Base-by-base conservation (phyloP, 1,139 yeast genomes). In the Sugiyamaella castrensis region DNA sequence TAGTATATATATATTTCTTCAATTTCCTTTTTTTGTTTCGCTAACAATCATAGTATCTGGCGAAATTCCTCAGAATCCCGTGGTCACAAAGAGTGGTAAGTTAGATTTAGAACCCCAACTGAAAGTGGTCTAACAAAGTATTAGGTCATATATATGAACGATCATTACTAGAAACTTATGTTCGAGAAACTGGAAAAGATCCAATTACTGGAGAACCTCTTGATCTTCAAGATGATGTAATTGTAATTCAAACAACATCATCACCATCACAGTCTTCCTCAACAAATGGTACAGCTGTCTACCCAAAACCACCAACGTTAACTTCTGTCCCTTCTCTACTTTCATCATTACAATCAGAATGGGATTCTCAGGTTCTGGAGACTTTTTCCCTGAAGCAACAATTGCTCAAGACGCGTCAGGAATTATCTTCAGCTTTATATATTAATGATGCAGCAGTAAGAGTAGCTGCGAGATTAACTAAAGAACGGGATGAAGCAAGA, bases 361-460 rank as follows among this genome's bases (percentile, higher is more conserved):
- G 95, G 91, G 97, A 92, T 63, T 79, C 96, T 0, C 67, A 87
- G 52, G 88, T 94, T 33, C 70, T 91, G 49, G 98, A 92, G 63
- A 75, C 85, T 40, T 89, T 87, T 62, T 77, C 83, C 30, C 70
- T 91, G 53, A 74, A 94, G 54, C 86, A 86, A 63, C 91, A 84
- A 58, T 72, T 91, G 43, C 78, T 75, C 44, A 71, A 72, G 32
- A 76, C 92, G 1, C 76, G 85, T 53, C 80, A 84, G 59, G 94
- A 88, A 60, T 69, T 91, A 50, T 83, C 94, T 37, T 70, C 85
- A 4, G 84, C 95, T 0, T 70, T 89, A 36, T 89, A 88, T 61
- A 86, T 83, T 57, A 86, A 85, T 57, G 98, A 91, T 65, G 97
- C 98, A 0, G 95, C 97, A 0, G 81, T 86, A 2, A 72, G 89